Conservation (phyloP, 805 yeast species). For the Hanseniaspora hatyaiensis region DNA sequence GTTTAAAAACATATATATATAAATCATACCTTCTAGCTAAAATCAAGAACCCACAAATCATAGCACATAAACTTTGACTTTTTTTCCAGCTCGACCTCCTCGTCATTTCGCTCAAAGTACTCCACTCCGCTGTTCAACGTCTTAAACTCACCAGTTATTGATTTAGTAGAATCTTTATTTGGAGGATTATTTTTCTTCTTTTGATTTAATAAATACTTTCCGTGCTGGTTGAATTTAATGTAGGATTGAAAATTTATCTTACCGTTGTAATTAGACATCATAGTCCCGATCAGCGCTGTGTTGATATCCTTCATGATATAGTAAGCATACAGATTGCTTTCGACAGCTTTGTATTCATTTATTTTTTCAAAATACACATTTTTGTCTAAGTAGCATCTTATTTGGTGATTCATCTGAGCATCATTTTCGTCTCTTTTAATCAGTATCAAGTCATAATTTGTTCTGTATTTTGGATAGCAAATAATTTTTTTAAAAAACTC, state of each 20-base stretch:
- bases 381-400: constrained; percentile 14
- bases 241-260: constrained; percentile 1
- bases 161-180: not conserved
- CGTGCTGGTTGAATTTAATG: constrained; percentile 3
- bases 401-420: constrained; percentile 16
- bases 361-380: not conserved
- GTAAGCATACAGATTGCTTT: not conserved
- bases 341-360: not conserved
- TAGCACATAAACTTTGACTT: constrained; percentile 11
- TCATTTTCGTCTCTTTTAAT: not conserved
- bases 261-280: constrained; percentile 13
- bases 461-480: constrained; percentile 16
- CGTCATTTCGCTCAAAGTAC: not conserved
- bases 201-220: not conserved
- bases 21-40: not conserved
- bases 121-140: constrained; percentile 7
- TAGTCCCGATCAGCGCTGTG: constrained; percentile 11
- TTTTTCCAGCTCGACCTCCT: not conserved
- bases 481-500: constrained; percentile 15
- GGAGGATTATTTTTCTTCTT: not conserved
- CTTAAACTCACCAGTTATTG: constrained; percentile 4
- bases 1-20: not conserved
- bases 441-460: constrained; percentile 10
- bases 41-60: constrained; percentile 11
- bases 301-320: constrained; percentile 10